These are phyloP conservation scores for Glebionis coronaria DNA, from an alignment of 129 eudicot species.

Conservation along the genomic window DNA sequence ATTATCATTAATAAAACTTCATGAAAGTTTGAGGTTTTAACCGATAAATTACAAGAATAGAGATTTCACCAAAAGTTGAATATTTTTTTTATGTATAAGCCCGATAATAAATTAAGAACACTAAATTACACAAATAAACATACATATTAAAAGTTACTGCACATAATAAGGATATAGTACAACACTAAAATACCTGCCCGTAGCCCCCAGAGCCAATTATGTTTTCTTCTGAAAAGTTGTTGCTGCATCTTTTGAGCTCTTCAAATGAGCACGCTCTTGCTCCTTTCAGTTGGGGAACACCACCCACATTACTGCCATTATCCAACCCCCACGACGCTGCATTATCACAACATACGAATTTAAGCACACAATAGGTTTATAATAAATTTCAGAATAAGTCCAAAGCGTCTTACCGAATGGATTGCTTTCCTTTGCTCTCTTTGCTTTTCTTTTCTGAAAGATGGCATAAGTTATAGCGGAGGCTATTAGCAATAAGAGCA, in stretches of 20 bases:
- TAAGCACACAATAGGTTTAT: neutral
- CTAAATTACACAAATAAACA: neutral
- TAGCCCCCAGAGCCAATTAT: constrained; percentile 86
- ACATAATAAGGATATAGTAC: neutral
- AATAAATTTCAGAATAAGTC: neutral
- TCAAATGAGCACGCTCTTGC: constrained; percentile 83
- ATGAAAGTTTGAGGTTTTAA: no score
- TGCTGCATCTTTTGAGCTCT: constrained; percentile 58
- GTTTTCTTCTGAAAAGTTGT: constrained; percentile 67
- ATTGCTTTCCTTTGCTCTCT: constrained; percentile 37
- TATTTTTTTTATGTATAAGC: no score
- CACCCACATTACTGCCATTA: constrained; percentile 42
- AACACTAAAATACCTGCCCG: constrained; percentile 58
- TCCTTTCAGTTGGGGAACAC: constrained; percentile 79
- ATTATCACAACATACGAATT: constrained; percentile 23
- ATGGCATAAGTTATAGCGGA: constrained; percentile 54
- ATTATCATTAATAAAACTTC: no score
- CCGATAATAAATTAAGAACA: neutral
- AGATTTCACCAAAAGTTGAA: no score
- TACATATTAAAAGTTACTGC: neutral
- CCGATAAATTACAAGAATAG: no score
- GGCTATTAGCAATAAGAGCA: constrained; percentile 47
- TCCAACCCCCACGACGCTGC: constrained; percentile 78
- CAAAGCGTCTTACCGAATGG: constrained; percentile 62
- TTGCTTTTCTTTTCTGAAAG: constrained; percentile 52